Evolutionary conservation across 169 alveolate species (phyloP), one percentile per base, ranked within the genome.

Genomic region (Pseudocohnilembus persalinus): DNA sequence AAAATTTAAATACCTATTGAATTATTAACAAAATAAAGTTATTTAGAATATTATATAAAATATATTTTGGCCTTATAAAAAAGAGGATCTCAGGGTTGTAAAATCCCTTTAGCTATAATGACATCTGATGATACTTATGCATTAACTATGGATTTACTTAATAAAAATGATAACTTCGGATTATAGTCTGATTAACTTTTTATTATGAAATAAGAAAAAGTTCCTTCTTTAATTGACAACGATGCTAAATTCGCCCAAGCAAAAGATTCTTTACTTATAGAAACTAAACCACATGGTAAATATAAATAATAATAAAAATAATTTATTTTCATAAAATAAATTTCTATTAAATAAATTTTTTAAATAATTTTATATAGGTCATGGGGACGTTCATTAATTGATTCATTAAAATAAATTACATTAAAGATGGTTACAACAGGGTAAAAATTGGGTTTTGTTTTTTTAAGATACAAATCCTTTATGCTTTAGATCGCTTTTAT

Each of bases 221-320:
- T 97, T 27, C 98, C 98, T 68, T 98, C 98, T 73, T 88, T 97
- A 77, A 82, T 94, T 31, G 98, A 97, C 83, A 95, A 95, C 80
- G 95, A 96, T 68, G 98, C 97, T 29, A 90, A 87, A 31, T 88
- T 97, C 64, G 97, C 98, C 63, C 73, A 93, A 75, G 85, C 76
- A n/a, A 91, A 84, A 64, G 92, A 91, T 33, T 93, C 94, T 74
- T 92, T 95, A 80, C 29, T 83, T 30, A 85, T 96, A 63, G 95
- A 93, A 68, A 96, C 98, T 31, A 98, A 98, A 85, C 99, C 99
- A 0, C 99, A 98, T 87, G n/a, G n/a, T n/a, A n/a, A n/a, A n/a
- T n/a, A n/a, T n/a, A n/a, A n/a, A n/a, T n/a, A n/a, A n/a, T n/a
- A n/a, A 20, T 49, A 49, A 49, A 49, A 20, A 11, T 49, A 49